Percentiles rank a stretch among this genome's conserved stretches.
phyloP scores from a whole-genome alignment of 768 basidiomycete genomes.

The Strobilomyces confusus region DNA sequence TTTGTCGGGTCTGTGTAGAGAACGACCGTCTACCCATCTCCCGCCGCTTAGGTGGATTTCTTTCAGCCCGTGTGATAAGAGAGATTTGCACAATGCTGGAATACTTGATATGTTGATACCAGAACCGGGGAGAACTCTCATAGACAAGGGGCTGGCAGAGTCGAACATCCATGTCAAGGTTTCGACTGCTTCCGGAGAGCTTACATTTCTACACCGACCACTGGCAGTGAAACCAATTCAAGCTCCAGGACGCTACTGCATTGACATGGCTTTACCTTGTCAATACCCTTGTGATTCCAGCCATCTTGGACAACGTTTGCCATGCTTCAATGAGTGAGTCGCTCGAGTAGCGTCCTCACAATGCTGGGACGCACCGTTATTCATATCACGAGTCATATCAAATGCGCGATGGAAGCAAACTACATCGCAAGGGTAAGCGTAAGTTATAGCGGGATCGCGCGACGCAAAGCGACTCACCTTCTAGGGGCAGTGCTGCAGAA shows the following conservation, averaged over 20 bases:
- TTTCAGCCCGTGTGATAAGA: conserved; percentile 53
- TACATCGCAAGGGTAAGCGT: conserved; percentile 23
- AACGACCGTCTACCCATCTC: conserved; percentile 52
- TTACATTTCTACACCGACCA: conserved; percentile 47
- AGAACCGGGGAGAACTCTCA: conserved; percentile 64
- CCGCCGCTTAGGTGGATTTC: conserved; percentile 80
- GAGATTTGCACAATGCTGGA: conserved; percentile 41
- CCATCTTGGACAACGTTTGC: conserved; percentile 48
- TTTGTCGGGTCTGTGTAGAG: conserved; percentile 46
- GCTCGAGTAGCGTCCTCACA: not conserved
- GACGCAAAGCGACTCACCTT: conserved; percentile 47
- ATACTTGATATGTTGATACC: conserved; percentile 64
- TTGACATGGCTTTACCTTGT: conserved; percentile 55
- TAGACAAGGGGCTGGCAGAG: conserved; percentile 11
- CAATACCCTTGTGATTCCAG: conserved; percentile 69
- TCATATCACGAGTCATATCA: conserved; percentile 60
- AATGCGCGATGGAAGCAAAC: conserved; percentile 81
- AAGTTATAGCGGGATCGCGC: not conserved
- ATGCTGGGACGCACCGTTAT: conserved; percentile 41
- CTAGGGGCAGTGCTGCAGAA: conserved; percentile 52
- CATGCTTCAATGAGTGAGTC: conserved; percentile 19
- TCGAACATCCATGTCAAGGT: conserved; percentile 39
- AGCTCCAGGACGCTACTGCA: not conserved
- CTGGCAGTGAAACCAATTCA: conserved; percentile 31
- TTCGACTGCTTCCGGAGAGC: conserved; percentile 36